phyloP scores from a whole-genome alignment of 164 flowering plant species.

The Vitis cinerea region DNA sequence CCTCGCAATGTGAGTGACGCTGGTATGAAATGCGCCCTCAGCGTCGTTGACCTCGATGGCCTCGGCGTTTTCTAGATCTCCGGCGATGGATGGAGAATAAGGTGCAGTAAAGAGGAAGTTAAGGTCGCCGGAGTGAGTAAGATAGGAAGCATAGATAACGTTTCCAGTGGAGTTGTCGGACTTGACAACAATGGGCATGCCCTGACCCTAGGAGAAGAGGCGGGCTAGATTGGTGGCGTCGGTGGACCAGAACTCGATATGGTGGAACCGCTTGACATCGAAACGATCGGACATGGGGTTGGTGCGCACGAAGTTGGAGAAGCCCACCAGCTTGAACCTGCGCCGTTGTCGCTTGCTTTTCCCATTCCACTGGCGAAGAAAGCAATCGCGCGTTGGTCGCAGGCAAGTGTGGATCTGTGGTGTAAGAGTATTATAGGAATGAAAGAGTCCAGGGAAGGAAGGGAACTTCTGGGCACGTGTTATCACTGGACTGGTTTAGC shows the following conservation, averaged over 20 bases:
- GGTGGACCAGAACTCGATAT: constrained; percentile 78
- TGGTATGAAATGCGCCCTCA: constrained; percentile 34
- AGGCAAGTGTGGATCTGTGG: too few relatives aligned
- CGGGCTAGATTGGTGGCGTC: constrained; percentile 66
- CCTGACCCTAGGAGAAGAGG: constrained; percentile 82
- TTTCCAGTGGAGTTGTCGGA: constrained; percentile 89
- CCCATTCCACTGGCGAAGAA: constrained; percentile 12
- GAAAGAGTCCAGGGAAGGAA: too few relatives aligned
- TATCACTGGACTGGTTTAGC: too few relatives aligned
- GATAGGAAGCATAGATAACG: constrained; percentile 63
- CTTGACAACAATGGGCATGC: constrained; percentile 64
- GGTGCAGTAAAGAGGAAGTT: constrained; percentile 79
- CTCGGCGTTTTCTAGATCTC: constrained; percentile 1
- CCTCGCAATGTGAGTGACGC: constrained; percentile 53
- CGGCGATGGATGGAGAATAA: constrained; percentile 62
- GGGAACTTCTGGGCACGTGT: too few relatives aligned
- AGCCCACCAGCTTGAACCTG: constrained; percentile 58
- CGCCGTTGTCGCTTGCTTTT: constrained; percentile 3
- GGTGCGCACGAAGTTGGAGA: constrained; percentile 55
- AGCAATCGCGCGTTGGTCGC: too few relatives aligned
- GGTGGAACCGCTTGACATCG: constrained; percentile 70
- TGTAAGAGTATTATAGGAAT: too few relatives aligned
- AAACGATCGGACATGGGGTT: constrained; percentile 76
- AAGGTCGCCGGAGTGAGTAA: constrained; percentile 63
- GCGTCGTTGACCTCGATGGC: constrained; percentile 68